Evolutionary conservation across 1,139 yeast species (phyloP).

Genomic region (Candida sp.): DNA sequence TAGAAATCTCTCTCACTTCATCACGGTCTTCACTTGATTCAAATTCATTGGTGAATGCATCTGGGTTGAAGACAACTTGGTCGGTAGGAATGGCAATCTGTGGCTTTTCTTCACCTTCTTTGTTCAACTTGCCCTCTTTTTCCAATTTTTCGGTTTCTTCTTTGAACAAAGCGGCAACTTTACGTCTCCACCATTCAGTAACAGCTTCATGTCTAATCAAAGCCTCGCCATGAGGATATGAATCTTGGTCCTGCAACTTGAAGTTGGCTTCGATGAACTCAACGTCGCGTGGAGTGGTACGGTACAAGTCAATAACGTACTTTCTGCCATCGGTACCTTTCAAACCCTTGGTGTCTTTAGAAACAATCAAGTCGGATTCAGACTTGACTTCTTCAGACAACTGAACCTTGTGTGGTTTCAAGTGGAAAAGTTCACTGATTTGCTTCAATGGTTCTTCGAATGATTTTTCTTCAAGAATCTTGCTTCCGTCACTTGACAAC

Average conservation of each 20-base stretch:
- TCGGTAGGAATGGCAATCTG: conserved; percentile 61
- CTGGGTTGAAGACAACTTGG: conserved; percentile 73
- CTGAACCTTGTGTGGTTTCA: conserved; percentile 67
- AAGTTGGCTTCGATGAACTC: conserved; percentile 66
- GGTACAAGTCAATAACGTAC: conserved; percentile 83
- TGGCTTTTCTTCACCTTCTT: conserved; percentile 45
- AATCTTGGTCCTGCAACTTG: conserved; percentile 38
- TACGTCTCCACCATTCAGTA: conserved; percentile 86
- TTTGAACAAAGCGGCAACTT: conserved; percentile 59
- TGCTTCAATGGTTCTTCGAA: conserved; percentile 60
- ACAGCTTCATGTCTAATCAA: conserved; percentile 88
- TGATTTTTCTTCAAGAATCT: conserved; percentile 50
- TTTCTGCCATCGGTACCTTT: conserved; percentile 85
- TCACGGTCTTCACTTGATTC: conserved; percentile 56
- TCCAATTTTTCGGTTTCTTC: conserved; percentile 53
- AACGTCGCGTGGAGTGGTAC: conserved; percentile 85
- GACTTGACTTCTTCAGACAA: conserved; percentile 35
- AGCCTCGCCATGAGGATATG: conserved; percentile 85
- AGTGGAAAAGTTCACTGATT: conserved; percentile 77
- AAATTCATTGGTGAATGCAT: conserved; percentile 60
- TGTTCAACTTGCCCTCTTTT: conserved; percentile 42
- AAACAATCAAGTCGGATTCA: conserved; percentile 58
- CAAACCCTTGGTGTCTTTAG: conserved; percentile 86
- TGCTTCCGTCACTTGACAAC: conserved; percentile 60
- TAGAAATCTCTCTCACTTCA: conserved; percentile 70